Evolutionary conservation across 352 stramenopile genomes (phyloP).

Genomic region (Phytophthora nicotianae): DNA sequence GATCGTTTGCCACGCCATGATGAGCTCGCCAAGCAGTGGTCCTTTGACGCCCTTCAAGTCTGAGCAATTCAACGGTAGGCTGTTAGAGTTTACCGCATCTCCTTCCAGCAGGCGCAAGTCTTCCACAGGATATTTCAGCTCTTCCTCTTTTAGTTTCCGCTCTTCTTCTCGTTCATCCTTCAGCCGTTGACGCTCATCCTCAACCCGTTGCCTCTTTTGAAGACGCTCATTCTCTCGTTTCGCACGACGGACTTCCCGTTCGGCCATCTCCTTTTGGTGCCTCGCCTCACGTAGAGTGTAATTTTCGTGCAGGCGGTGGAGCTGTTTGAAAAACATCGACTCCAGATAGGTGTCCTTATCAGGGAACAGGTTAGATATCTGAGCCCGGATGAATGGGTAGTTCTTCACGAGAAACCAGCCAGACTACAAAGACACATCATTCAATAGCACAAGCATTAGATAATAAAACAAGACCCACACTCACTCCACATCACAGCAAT

Average conservation of each 20-base stretch:
- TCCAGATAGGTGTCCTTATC: slow-evolving; percentile 80
- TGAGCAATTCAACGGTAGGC: slow-evolving; percentile 42
- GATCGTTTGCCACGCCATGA: slow-evolving; percentile 83
- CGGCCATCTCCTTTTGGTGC: slow-evolving; percentile 58
- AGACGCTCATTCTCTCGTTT: slow-evolving; percentile 69
- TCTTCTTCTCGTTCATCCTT: slow-evolving; percentile 69
- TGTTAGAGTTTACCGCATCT: slow-evolving; percentile 34
- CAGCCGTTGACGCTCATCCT: slow-evolving; percentile 53
- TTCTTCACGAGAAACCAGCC: slow-evolving; percentile 88
- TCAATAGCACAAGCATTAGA: slow-evolving; percentile 32
- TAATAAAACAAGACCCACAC: slow-evolving; percentile 13
- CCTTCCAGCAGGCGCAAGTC: slow-evolving; percentile 65
- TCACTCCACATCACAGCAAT: slow-evolving; percentile 5
- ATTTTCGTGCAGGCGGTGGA: slow-evolving; percentile 74
- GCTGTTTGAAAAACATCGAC: slow-evolving; percentile 88
- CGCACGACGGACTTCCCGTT: slow-evolving; percentile 63
- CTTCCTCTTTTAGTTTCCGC: slow-evolving; percentile 61
- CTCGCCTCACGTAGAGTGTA: slow-evolving; percentile 63
- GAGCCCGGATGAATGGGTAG: slow-evolving; percentile 77
- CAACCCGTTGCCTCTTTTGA: slow-evolving; percentile 45
- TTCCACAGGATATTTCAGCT: slow-evolving; percentile 74
- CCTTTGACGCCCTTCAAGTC: slow-evolving; percentile 61
- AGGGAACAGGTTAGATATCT: slow-evolving; percentile 78
- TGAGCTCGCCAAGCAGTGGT: slow-evolving; percentile 69
- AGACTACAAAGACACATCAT: slow-evolving; percentile 44